Evolutionary conservation across 2,329 filamentous ascomycete genomes (phyloP).

Genomic region (Cylindrodendrum hubeiense): DNA sequence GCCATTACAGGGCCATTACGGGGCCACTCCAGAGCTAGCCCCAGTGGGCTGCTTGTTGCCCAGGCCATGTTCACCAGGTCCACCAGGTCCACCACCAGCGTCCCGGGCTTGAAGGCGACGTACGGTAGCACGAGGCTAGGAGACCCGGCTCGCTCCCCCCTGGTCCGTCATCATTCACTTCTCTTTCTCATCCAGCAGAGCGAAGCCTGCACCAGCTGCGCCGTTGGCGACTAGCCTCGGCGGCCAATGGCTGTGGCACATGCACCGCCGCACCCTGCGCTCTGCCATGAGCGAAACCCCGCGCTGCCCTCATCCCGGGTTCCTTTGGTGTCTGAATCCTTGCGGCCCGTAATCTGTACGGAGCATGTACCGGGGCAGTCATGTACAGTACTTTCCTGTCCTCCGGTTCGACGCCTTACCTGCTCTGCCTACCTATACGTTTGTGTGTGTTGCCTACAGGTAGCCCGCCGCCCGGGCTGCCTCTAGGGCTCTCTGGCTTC

Average conservation of each 20-base stretch:
- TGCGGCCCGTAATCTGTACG: background rate
- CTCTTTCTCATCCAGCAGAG: background rate
- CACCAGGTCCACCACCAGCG: no score
- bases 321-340: background rate
- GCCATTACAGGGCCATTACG: no score
- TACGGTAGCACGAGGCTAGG: background rate
- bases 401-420: background rate
- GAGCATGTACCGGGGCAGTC: background rate
- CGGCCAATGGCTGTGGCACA: constrained; percentile 23
- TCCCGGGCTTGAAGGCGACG: no score
- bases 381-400: background rate
- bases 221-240: constrained; percentile 1
- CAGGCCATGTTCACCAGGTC: no score
- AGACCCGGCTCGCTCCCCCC: background rate
- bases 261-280: constrained; percentile 17
- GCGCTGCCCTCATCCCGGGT: background rate
- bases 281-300: background rate
- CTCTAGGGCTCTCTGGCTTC: background rate
- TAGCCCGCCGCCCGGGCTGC: background rate
- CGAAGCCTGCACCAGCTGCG: background rate
- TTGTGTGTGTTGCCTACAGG: background rate
- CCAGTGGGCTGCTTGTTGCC: no score
- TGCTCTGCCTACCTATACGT: background rate
- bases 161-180: no score
- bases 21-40: no score